These are phyloP conservation scores for Lobosporangium transversale DNA, from an alignment of 192 early-diverging fungal species.

Conservation along the genomic window DNA sequence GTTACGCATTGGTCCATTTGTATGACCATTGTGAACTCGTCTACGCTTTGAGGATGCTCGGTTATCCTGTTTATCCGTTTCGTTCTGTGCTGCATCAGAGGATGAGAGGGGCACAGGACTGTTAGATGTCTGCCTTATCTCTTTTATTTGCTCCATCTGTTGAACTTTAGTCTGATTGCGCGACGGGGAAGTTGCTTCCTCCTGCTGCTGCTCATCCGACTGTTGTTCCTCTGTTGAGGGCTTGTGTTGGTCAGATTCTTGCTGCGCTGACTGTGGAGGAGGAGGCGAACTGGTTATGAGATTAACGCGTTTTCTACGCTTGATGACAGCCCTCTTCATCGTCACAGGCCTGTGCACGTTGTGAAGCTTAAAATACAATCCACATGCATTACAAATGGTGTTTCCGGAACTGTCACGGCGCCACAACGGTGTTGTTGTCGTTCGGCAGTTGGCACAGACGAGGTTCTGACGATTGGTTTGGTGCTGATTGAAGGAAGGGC, in stretches of 20 bases:
- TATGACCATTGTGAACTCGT: conserved; percentile 5
- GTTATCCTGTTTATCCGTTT: conserved; percentile 6
- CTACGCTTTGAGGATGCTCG: conserved; percentile 25
- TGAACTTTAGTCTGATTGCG: too few species aligned
- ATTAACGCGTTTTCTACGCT: conserved; percentile 73
- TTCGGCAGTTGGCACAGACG: conserved; percentile 79
- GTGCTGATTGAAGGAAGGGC: conserved; percentile 79
- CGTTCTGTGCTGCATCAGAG: conserved; percentile 10
- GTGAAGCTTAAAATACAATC: conserved; percentile 89
- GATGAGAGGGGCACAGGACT: not conserved
- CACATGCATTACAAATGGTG: conserved; percentile 86
- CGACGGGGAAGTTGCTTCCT: too few species aligned
- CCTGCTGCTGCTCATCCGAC: conserved; percentile 3
- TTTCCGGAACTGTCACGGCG: conserved; percentile 76
- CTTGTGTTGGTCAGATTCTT: not conserved
- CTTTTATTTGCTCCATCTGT: conserved; percentile 4
- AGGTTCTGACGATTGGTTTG: conserved; percentile 64
- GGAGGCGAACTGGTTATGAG: conserved; percentile 45
- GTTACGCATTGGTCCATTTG: not conserved
- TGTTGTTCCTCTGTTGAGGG: conserved; percentile 1
- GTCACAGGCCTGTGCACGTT: conserved; percentile 81
- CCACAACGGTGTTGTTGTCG: conserved; percentile 85
- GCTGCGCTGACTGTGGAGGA: not conserved
- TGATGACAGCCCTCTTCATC: conserved; percentile 81
- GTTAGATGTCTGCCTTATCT: not conserved